These are phyloP conservation scores for Neurospora sp. DNA, from an alignment of 495 filamentous ascomycete species.

Conservation along the genomic window DNA sequence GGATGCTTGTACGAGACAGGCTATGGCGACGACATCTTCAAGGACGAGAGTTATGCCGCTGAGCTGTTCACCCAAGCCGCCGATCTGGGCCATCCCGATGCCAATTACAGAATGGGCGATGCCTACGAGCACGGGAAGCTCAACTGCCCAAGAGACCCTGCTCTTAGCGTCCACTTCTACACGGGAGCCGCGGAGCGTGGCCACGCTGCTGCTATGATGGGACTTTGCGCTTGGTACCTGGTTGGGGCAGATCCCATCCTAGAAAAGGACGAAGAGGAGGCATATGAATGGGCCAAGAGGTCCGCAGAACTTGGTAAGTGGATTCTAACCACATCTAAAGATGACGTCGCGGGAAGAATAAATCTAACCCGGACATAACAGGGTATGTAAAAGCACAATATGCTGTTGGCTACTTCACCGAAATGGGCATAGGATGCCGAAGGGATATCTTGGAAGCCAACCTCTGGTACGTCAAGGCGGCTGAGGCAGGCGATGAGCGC, in stretches of 20 bases:
- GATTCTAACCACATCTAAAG: neutral
- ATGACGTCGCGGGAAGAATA: neutral
- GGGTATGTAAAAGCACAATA: conserved; percentile 91
- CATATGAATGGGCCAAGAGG: conserved; percentile 87
- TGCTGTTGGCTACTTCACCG: conserved; percentile 92
- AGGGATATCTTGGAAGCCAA: conserved; percentile 91
- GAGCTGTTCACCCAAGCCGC: conserved; percentile 92
- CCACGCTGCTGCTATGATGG: conserved; percentile 93
- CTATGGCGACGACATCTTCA: conserved; percentile 85
- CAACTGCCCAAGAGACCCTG: conserved; percentile 79
- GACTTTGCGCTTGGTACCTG: conserved; percentile 96
- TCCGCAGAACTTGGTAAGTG: conserved; percentile 74
- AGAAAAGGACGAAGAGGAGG: conserved; percentile 90
- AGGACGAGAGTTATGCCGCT: conserved; percentile 79
- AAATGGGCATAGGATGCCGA: conserved; percentile 94
- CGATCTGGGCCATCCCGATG: conserved; percentile 78
- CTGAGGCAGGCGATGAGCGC: conserved; percentile 81
- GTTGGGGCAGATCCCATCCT: conserved; percentile 88
- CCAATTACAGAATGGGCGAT: conserved; percentile 80
- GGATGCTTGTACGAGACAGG: conserved; percentile 79
- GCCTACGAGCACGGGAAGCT: conserved; percentile 91
- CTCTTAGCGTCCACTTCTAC: conserved; percentile 94
- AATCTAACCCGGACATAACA: conserved; percentile 20
- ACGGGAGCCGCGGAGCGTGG: conserved; percentile 78
- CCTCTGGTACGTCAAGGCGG: conserved; percentile 95